Percentiles rank a stretch among this genome's conserved stretches.
Evolutionary conservation across 768 basidiomycete genomes (phyloP).

Genomic region (Podaxis carcinomalis): DNA sequence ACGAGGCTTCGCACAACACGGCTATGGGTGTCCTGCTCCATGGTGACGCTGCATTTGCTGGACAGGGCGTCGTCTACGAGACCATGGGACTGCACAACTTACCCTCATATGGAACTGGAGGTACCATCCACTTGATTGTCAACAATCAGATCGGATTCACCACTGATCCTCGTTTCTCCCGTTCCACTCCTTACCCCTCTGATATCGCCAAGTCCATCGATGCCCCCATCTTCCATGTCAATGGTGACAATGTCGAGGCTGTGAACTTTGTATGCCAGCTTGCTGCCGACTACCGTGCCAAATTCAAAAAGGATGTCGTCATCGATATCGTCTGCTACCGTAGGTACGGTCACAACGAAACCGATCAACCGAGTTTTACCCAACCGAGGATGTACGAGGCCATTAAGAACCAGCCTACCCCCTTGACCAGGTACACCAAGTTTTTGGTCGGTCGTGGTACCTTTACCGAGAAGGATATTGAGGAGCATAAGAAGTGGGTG

Average conservation of each 20-base stretch:
- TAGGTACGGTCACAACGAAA: slow-evolving; percentile 99
- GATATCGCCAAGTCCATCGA: slow-evolving; percentile 99
- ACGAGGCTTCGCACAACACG: slow-evolving; percentile 72
- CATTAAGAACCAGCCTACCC: slow-evolving; percentile 89
- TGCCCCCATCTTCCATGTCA: slow-evolving; percentile 98
- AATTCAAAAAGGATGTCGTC: slow-evolving; percentile 98
- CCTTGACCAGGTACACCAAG: slow-evolving; percentile 88
- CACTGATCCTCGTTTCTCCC: slow-evolving; percentile 95
- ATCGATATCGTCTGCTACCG: slow-evolving; percentile 99
- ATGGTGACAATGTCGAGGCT: slow-evolving; percentile 97
- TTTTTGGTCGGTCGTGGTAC: slow-evolving; percentile 87
- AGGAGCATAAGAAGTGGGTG: slow-evolving; percentile 99
- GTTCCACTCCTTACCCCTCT: slow-evolving; percentile 96
- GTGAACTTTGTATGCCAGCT: slow-evolving; percentile 98
- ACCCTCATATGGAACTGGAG: slow-evolving; percentile 94
- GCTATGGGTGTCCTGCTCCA: slow-evolving; percentile 96
- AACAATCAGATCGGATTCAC: slow-evolving; percentile 99
- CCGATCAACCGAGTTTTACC: slow-evolving; percentile 97
- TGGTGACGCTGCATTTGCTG: slow-evolving; percentile 98
- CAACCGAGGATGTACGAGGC: slow-evolving; percentile 99
- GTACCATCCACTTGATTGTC: slow-evolving; percentile 96
- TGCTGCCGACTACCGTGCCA: slow-evolving; percentile 96
- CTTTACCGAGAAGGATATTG: slow-evolving; percentile 94
- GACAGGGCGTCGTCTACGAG: slow-evolving; percentile 98
- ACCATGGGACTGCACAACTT: slow-evolving; percentile 98